These are phyloP conservation scores for Aspergillus affinis DNA, from an alignment of 495 filamentous ascomycete species.

Conservation along the genomic window DNA sequence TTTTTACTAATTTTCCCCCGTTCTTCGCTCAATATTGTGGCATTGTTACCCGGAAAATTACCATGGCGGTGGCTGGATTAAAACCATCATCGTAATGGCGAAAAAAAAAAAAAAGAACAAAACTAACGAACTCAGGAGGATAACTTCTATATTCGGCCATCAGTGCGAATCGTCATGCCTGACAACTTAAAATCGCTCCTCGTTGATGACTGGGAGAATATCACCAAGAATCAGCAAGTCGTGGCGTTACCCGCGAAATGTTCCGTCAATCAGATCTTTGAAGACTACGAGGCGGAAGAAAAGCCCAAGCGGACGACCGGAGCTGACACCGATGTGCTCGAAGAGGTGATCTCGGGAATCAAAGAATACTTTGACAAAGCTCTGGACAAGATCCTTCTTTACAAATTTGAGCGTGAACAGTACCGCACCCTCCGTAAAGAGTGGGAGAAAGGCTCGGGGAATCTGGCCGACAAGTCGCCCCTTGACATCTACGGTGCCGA, in stretches of 20 bases:
- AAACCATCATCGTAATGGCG: background rate
- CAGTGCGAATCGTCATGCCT: slow-evolving; percentile 75
- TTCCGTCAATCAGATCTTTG: slow-evolving; percentile 73
- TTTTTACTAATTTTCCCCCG: slow-evolving; percentile 1
- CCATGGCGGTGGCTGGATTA: background rate
- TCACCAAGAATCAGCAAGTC: slow-evolving; percentile 89
- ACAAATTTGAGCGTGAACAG: slow-evolving; percentile 87
- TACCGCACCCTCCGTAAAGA: slow-evolving; percentile 69
- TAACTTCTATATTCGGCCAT: slow-evolving; percentile 71
- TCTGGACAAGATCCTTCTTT: slow-evolving; percentile 83
- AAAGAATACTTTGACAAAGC: slow-evolving; percentile 89
- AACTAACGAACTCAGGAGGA: slow-evolving; percentile 67
- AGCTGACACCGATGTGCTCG: slow-evolving; percentile 76
- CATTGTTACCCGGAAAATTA: background rate
- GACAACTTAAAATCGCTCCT: slow-evolving; percentile 86
- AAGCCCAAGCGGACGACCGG: slow-evolving; percentile 61
- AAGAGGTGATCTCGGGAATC: slow-evolving; percentile 80
- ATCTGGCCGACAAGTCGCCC: slow-evolving; percentile 62
- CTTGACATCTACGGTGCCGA: slow-evolving; percentile 90
- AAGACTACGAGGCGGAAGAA: slow-evolving; percentile 72
- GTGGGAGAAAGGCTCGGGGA: slow-evolving; percentile 54
- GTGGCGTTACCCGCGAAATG: slow-evolving; percentile 76
- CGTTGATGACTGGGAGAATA: slow-evolving; percentile 98
- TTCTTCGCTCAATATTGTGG: background rate
- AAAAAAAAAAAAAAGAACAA: background rate